phyloP scores from a whole-genome alignment of 78 protist species.

The slime mould (Dictyostelium discoideum) region DNA sequence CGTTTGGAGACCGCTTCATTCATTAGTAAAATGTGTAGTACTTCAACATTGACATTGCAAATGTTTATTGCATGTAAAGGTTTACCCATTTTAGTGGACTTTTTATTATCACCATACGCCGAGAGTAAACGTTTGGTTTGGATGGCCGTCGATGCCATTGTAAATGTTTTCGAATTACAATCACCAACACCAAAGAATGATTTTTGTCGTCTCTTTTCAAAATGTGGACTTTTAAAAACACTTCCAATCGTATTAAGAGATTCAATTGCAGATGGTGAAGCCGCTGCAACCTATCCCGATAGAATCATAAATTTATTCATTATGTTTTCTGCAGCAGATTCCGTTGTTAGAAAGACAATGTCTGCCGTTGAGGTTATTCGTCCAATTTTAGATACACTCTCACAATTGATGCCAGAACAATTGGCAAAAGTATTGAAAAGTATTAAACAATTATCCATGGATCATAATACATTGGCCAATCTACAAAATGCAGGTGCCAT shows the following conservation, averaged over 20 bases:
- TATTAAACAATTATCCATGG: conserved; percentile 87
- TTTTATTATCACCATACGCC: conserved; percentile 61
- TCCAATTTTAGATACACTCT: conserved; percentile 44
- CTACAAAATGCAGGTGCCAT: conserved; percentile 84
- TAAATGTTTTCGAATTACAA: conserved; percentile 87
- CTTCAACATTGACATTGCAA: conserved; percentile 81
- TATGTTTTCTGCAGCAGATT: conserved; percentile 88
- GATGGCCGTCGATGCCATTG: conserved; percentile 86
- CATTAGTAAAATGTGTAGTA: conserved; percentile 81
- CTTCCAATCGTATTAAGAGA: conserved; percentile 47
- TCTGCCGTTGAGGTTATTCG: conserved; percentile 60
- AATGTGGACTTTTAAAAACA: conserved; percentile 68
- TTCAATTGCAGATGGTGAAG: conserved; percentile 27
- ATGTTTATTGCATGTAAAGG: conserved; percentile 95
- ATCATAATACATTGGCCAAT: conserved; percentile 72
- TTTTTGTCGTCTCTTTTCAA: conserved; percentile 88
- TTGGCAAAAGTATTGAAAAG: conserved; percentile 77
- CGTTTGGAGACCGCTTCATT: conserved; percentile 88
- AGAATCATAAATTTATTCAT: conserved; percentile 76
- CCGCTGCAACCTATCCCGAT: conserved; percentile 53
- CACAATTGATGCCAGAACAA: conserved; percentile 50
- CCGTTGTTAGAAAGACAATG: conserved; percentile 85
- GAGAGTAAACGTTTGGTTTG: conserved; percentile 59
- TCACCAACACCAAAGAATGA: conserved; percentile 91
- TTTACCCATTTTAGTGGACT: conserved; percentile 88